Percentiles rank a stretch among this genome's conserved stretches.
Evolutionary conservation across 1,139 yeast genomes (phyloP).

Genomic region (Geotrichum klebahnii): DNA sequence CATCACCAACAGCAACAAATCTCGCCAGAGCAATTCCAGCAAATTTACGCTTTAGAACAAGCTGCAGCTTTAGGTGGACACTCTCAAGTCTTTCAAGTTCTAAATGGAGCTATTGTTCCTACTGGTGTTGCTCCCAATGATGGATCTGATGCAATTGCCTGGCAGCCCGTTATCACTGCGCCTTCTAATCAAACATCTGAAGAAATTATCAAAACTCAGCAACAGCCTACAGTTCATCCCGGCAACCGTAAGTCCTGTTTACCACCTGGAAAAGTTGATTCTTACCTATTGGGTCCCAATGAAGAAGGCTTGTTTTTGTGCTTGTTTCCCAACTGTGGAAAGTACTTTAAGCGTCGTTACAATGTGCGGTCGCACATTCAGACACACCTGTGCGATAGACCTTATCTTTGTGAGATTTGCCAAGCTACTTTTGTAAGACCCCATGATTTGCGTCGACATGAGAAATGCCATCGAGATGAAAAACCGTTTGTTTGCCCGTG

Average conservation of each 20-base stretch:
- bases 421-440: constrained; percentile 74
- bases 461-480: constrained; percentile 72
- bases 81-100: constrained; percentile 20
- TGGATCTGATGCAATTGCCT: constrained; percentile 27
- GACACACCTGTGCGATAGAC: constrained; percentile 92
- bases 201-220: constrained; percentile 36
- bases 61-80: constrained; percentile 20
- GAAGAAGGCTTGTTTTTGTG: constrained; percentile 64
- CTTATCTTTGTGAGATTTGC: constrained; percentile 60
- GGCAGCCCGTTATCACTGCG: constrained; percentile 41
- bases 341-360: constrained; percentile 80
- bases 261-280: constrained; percentile 88
- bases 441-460: constrained; percentile 89
- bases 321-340: constrained; percentile 72
- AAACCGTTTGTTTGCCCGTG: constrained; percentile 77
- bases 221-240: constrained; percentile 23
- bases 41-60: constrained; percentile 21
- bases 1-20: constrained; percentile 20
- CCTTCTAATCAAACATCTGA: constrained; percentile 36
- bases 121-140: background rate
- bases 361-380: constrained; percentile 96
- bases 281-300: constrained; percentile 76
- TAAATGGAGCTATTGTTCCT: constrained; percentile 16
- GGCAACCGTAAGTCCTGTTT: constrained; percentile 52
- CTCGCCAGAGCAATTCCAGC: constrained; percentile 21